Conservation (phyloP, 768 basidiomycete species). For the Hypholoma sublateritium region DNA sequence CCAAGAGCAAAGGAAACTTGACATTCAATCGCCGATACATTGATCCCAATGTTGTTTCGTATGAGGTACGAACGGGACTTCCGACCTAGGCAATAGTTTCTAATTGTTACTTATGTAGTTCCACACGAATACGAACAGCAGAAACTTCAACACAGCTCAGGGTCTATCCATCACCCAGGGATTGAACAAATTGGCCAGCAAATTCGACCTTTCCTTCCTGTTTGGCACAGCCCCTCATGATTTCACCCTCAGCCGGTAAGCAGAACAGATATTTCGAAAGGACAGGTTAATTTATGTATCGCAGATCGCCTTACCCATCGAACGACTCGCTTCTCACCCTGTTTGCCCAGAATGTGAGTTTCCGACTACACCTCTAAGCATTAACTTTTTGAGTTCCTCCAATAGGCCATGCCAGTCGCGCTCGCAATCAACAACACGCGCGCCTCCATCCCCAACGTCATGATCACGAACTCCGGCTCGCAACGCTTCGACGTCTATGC, state of each 20-base stretch:
- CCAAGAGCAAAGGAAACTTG: constrained; percentile 44
- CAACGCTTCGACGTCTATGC: constrained; percentile 66
- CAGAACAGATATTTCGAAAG: background rate
- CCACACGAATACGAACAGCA: constrained; percentile 55
- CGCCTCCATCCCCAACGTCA: constrained; percentile 55
- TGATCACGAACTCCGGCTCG: constrained; percentile 64
- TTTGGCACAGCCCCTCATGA: constrained; percentile 79
- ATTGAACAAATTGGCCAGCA: constrained; percentile 48
- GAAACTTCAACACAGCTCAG: constrained; percentile 58
- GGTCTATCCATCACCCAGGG: constrained; percentile 57
- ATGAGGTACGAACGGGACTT: constrained; percentile 45
- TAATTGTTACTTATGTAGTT: constrained; percentile 40
- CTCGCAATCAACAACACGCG: constrained; percentile 66
- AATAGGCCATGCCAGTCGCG: constrained; percentile 52
- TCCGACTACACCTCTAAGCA: background rate
- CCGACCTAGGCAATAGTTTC: background rate
- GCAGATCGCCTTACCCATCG: constrained; percentile 62
- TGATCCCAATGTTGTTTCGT: constrained; percentile 77
- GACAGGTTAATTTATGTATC: constrained; percentile 5
- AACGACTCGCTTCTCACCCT: constrained; percentile 59
- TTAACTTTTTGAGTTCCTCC: background rate
- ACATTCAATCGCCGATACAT: constrained; percentile 73
- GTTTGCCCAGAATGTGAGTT: constrained; percentile 46
- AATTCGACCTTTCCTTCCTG: constrained; percentile 59
- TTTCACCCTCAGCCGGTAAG: constrained; percentile 64